A percentile compares a stretch with the other conserved stretches of the same genome.
Conservation (phyloP, 2,329 filamentous ascomycete genomes). For the Xenosphaeropsis pyriputrescens region DNA sequence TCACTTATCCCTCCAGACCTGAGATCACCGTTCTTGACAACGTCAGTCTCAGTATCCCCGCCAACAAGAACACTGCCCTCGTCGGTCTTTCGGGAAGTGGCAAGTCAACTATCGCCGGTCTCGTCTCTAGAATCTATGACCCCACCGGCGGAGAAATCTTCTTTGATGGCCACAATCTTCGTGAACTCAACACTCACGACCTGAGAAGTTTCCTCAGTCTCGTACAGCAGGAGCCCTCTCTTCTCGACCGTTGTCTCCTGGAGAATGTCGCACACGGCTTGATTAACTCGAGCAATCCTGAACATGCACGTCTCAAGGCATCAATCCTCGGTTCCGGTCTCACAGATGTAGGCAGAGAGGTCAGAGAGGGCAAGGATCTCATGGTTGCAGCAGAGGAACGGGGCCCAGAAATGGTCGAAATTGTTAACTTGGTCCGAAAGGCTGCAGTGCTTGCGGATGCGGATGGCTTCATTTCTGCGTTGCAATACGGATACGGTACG, state of each 20-base stretch:
- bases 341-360: slow-evolving; percentile 18
- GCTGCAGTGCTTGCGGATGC: slow-evolving; percentile 44
- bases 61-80: slow-evolving; percentile 23
- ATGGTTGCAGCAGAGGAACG: slow-evolving; percentile 25
- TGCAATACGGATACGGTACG: slow-evolving; percentile 47
- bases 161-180: slow-evolving; percentile 9
- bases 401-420: slow-evolving; percentile 27
- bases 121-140: slow-evolving; percentile 28
- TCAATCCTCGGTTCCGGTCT: slow-evolving; percentile 31
- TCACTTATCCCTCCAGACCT: slow-evolving; percentile 39
- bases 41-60: slow-evolving; percentile 22
- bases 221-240: slow-evolving; percentile 12
- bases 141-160: slow-evolving; percentile 28
- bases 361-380: slow-evolving; percentile 19
- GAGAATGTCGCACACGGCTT: slow-evolving; percentile 28
- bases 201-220: slow-evolving; percentile 8
- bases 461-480: slow-evolving; percentile 32
- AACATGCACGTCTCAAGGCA: slow-evolving; percentile 34
- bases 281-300: slow-evolving; percentile 13
- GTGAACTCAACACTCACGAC: slow-evolving; percentile 9
- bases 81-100: slow-evolving; percentile 27
- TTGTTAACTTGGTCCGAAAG: not conserved
- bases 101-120: slow-evolving; percentile 24
- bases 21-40: slow-evolving; percentile 48
- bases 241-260: slow-evolving; percentile 21